Base-by-base conservation (phyloP, 2,329 filamentous ascomycete species). In the Akanthomyces muscarius region DNA sequence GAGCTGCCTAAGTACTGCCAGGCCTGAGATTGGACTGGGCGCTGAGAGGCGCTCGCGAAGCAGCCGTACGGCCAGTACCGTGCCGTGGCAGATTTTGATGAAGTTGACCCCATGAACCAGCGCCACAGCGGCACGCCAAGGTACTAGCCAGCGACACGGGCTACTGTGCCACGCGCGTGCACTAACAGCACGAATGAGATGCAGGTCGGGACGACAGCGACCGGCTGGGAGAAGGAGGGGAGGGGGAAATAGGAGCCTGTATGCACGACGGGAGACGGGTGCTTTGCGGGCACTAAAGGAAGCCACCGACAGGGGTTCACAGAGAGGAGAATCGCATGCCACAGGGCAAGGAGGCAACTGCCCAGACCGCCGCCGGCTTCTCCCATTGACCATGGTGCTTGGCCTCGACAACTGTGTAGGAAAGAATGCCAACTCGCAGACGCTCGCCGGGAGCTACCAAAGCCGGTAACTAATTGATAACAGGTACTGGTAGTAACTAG, bases 221-320 rank as follows among this genome's bases (percentile, higher is more conserved):
- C 41, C 23, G 11, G 52, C 52, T 25, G 38, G 21, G 53, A 38
- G 23, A 23, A 14, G 42, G n/a, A 30, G 28, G 55, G 38, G 38
- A 11, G 38, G 38, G 38, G 4, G 8, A 3, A 36, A 21, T 45
- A 55, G 14, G 30, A 25, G 30, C 14, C 11, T 28, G 57, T 23
- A 10, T 33, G 38, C n/a, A 50, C 11, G 47, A 11, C 33, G 7
- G 33, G 6, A 5, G 47, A 11, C 33, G 7, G 33, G 6, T 30
- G 33, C 2, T 36, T 36, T 8, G 33, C 41, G 50, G 50, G 59
- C 59, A 61, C 59, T 54, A 54, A 48, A 53, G 23, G 28, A 25
- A 61, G 59, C 25, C 50, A 5, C 50, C n/a, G 18, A 53, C 50
- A 53, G 28, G 58, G 41, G 50, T 18, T 25, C 5, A 5, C 25